These are phyloP conservation scores for Phytophthora rubi DNA, from an alignment of 352 stramenopile species.

Conservation along the genomic window DNA sequence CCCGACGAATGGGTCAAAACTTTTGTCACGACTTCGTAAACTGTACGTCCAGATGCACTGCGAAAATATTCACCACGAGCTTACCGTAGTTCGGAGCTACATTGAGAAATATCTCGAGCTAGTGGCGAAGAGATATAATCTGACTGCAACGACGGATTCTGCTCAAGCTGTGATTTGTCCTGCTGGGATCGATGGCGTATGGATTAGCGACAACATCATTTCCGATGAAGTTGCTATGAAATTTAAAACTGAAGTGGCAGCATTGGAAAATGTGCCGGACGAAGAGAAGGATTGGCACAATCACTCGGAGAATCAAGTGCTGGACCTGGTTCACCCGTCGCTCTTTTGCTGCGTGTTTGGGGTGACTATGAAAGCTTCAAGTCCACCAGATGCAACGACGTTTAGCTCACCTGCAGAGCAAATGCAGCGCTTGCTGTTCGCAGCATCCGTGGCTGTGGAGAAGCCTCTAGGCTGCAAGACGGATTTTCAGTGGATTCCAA, in stretches of 20 bases:
- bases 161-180: constrained; percentile 30
- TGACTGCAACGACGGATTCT: constrained; percentile 7
- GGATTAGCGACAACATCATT: constrained; percentile 45
- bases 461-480: constrained; percentile 13
- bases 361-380: constrained; percentile 23
- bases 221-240: constrained; percentile 26
- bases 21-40: constrained; percentile 14
- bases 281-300: constrained; percentile 67
- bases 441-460: constrained; percentile 11
- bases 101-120: constrained; percentile 12
- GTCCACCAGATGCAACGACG: background rate
- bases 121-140: constrained; percentile 12
- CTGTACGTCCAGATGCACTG: constrained; percentile 30
- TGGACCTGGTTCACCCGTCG: constrained; percentile 68
- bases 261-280: constrained; percentile 47
- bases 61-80: constrained; percentile 18
- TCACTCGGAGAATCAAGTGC: constrained; percentile 50
- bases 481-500: constrained; percentile 54
- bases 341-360: constrained; percentile 63
- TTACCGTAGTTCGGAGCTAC: constrained; percentile 11
- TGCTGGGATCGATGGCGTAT: constrained; percentile 41
- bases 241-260: constrained; percentile 34
- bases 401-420: constrained; percentile 24
- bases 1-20: constrained; percentile 3
- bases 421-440: constrained; percentile 43